Base-by-base conservation (phyloP, 352 stramenopile species). In the Globisporangium takayamanum region DNA sequence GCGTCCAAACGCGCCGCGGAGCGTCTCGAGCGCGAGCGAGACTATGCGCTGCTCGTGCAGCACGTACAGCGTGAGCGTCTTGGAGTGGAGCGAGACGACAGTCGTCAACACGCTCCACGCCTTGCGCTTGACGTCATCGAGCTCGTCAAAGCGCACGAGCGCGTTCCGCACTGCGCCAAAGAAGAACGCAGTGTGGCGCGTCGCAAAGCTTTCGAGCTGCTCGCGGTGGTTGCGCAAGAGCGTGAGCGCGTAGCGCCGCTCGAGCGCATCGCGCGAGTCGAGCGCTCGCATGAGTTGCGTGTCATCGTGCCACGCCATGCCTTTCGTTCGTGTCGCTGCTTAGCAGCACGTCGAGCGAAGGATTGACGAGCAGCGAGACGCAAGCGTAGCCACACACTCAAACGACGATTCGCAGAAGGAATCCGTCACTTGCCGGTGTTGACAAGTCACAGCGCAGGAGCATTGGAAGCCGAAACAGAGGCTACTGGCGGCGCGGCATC, bases 201-300 rank as follows among this genome's bases (percentile, higher is more conserved):
- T 57, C 52, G 45, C 52, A 30, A 57, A 57, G 16, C 7, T 10
- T 16, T 59, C 42, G 7, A 59, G 52, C 16, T 36, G 20, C 18
- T 22, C 16, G 25, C n/a, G 53, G 36, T 52, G 53, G 18, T 37
- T 41, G 26, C 26, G 41, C 26, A 59, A 18, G 14, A 59, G 42
- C 28, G 53, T 44, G 41, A 51, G 42, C 4, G 41, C 16, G 7
- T 25, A 28, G 42, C 26, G 42, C 16, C 53, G 53, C 5, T n/a
- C 41, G 7, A 10, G 15, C 4, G 26, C 2, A 22, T 58, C 53
- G 8, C 7, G 16, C 28, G 37, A 57, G 39, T 22, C 37, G 37
- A 57, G 39, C 5, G 36, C 53, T 15, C 39, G 41, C 41, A n/a
- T 26, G 25, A 58, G 20, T 5, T 58, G 41, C 39, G 49, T 26